A percentile compares a stretch with the other conserved stretches of the same genome.
These are phyloP conservation scores for Trichoderma hamatum DNA, from an alignment of 2,329 filamentous ascomycete species.

Conservation along the genomic window DNA sequence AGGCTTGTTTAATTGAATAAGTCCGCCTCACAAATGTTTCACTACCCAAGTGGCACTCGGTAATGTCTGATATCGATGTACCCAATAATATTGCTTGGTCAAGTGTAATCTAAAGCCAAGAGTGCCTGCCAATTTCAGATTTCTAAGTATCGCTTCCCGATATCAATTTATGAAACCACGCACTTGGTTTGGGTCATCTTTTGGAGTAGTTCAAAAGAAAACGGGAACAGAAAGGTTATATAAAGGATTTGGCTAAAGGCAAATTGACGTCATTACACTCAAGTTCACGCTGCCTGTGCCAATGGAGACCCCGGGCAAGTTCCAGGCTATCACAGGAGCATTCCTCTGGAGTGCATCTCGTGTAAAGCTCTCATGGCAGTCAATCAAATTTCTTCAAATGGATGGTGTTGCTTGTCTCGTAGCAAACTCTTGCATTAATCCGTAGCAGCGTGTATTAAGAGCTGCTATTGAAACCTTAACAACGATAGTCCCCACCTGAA, in stretches of 20 bases:
- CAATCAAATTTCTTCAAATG: background rate
- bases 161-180: constrained; percentile 42
- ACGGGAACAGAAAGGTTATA: background rate
- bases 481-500: background rate
- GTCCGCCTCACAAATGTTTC: too few species aligned
- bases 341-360: accelerated
- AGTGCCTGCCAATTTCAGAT: background rate
- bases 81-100: too few species aligned
- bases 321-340: too few species aligned
- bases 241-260: background rate
- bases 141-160: constrained; percentile 35
- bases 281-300: background rate
- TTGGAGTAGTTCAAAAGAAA: background rate
- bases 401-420: background rate
- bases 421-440: background rate
- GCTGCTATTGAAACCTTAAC: background rate
- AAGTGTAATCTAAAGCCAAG: background rate
- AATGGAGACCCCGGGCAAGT: background rate
- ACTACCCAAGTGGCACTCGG: too few species aligned
- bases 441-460: background rate
- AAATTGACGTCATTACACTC: background rate
- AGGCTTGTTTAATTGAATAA: too few species aligned
- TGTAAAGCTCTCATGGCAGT: background rate
- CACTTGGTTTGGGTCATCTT: background rate
- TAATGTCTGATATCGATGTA: too few species aligned